phyloP scores from a whole-genome alignment of 2,329 filamentous ascomycete genomes.

The Pseudogymnoascus sp. region DNA sequence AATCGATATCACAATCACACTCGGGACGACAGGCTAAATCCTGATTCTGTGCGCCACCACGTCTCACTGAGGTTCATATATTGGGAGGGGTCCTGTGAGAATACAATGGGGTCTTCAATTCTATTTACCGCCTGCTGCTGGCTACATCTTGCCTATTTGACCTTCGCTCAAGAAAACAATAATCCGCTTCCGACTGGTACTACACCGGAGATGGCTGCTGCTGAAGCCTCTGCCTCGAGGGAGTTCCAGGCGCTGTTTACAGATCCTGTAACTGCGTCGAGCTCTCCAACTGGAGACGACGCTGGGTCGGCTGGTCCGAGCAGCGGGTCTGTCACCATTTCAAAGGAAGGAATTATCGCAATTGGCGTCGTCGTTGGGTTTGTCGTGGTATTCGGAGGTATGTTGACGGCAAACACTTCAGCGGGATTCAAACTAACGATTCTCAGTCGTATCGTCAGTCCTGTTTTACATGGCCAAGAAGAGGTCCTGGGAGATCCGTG shows the following conservation, averaged over 20 bases:
- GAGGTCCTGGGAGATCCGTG: constrained; percentile 71
- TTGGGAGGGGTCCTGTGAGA: neutral
- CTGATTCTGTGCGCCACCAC: neutral
- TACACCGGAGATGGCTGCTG: constrained; percentile 3
- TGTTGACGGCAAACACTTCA: constrained; percentile 24
- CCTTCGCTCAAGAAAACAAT: neutral
- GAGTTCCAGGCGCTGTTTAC: constrained; percentile 27
- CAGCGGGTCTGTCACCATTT: constrained; percentile 53
- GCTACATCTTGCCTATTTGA: constrained; percentile 7
- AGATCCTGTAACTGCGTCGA: neutral
- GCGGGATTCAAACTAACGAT: neutral
- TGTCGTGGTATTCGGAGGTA: constrained; percentile 64
- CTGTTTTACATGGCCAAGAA: constrained; percentile 79
- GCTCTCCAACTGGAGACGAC: constrained; percentile 25
- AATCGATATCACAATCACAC: constrained; percentile 6
- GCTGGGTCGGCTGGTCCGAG: constrained; percentile 60
- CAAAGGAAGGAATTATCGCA: constrained; percentile 61
- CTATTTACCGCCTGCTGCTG: constrained; percentile 9
- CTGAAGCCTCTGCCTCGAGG: constrained; percentile 22
- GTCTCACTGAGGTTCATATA: neutral
- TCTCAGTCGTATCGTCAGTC: constrained; percentile 38
- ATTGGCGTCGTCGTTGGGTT: constrained; percentile 65
- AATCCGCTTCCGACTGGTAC: neutral
- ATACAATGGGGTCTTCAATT: constrained; percentile 7
- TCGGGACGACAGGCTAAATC: neutral